A percentile compares a stretch with the other conserved stretches of the same genome.
Evolutionary conservation across 495 filamentous ascomycete species (phyloP).

Genomic region (Cudoniella acicularis): DNA sequence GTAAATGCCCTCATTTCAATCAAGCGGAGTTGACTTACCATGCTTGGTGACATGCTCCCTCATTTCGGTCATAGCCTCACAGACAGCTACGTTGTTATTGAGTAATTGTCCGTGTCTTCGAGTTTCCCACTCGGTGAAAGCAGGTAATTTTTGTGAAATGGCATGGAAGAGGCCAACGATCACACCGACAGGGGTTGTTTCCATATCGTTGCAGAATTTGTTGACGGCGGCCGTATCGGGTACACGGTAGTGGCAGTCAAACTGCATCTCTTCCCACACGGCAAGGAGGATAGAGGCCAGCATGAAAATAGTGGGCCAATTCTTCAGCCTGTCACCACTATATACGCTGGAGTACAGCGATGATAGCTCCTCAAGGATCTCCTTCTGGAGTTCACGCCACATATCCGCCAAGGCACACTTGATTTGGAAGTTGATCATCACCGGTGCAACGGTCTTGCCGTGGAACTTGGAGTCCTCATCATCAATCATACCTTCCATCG

Average conservation of each 20-base stretch:
- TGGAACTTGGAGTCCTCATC: conserved; percentile 73
- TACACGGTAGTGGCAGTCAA: conserved; percentile 89
- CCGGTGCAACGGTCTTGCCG: conserved; percentile 84
- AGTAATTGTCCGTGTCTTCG: conserved; percentile 80
- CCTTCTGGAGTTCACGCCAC: conserved; percentile 95
- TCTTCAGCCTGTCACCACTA: conserved; percentile 88
- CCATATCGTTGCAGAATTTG: conserved; percentile 94
- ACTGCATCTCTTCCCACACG: conserved; percentile 97
- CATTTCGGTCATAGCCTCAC: conserved; percentile 92
- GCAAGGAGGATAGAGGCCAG: conserved; percentile 83
- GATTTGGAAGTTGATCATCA: conserved; percentile 98
- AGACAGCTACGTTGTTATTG: conserved; percentile 82
- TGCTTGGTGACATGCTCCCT: conserved; percentile 82
- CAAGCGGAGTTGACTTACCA: conserved; percentile 53
- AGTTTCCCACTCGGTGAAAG: conserved; percentile 88
- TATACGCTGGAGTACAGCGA: conserved; percentile 88
- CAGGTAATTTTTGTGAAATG: conserved; percentile 89
- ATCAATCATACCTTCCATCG: conserved; percentile 73
- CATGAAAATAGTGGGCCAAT: conserved; percentile 97
- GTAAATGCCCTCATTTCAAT: neutral
- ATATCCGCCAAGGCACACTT: conserved; percentile 91
- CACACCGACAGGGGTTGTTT: conserved; percentile 87
- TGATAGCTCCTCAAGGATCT: conserved; percentile 88
- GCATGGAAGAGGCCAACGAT: conserved; percentile 93
- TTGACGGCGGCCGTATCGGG: conserved; percentile 76